phyloP scores from a whole-genome alignment of 495 filamentous ascomycete genomes.

The Xylaria intraflava region DNA sequence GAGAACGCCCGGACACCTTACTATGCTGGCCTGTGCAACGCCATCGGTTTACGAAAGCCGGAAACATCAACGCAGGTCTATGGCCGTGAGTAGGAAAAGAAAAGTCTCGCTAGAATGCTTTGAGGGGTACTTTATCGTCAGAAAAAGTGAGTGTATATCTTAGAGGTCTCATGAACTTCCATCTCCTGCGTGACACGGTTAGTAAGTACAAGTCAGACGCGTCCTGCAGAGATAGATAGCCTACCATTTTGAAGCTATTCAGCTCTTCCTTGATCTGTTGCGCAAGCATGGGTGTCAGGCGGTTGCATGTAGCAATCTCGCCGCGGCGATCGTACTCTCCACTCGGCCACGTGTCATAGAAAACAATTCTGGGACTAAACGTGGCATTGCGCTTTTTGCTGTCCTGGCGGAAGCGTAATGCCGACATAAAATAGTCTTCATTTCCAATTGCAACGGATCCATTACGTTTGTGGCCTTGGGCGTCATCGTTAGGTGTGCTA shows the following conservation, averaged over 20 bases:
- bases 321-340: conserved; percentile 94
- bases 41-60: conserved; percentile 27
- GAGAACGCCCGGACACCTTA: conserved; percentile 48
- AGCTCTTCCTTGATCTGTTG: conserved; percentile 99
- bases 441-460: conserved; percentile 67
- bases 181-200: conserved; percentile 69
- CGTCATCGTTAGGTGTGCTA: conserved; percentile 73
- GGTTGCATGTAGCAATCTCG: conserved; percentile 96
- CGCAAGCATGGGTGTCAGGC: conserved; percentile 90
- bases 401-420: conserved; percentile 59
- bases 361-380: conserved; percentile 90
- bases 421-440: conserved; percentile 81
- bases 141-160: conserved; percentile 99
- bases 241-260: conserved; percentile 99
- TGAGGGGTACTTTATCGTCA: conserved; percentile 38
- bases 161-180: conserved; percentile 98
- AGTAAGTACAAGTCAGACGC: background rate
- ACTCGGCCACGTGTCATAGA: conserved; percentile 92
- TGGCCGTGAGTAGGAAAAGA: conserved; percentile 20
- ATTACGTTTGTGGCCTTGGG: conserved; percentile 52
- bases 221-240: conserved; percentile 1
- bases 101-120: conserved; percentile 31
- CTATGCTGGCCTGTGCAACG: conserved; percentile 41
- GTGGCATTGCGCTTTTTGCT: conserved; percentile 72
- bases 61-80: conserved; percentile 37